Conservation (phyloP, 2,329 filamentous ascomycete genomes). For the Beauveria sp. region DNA sequence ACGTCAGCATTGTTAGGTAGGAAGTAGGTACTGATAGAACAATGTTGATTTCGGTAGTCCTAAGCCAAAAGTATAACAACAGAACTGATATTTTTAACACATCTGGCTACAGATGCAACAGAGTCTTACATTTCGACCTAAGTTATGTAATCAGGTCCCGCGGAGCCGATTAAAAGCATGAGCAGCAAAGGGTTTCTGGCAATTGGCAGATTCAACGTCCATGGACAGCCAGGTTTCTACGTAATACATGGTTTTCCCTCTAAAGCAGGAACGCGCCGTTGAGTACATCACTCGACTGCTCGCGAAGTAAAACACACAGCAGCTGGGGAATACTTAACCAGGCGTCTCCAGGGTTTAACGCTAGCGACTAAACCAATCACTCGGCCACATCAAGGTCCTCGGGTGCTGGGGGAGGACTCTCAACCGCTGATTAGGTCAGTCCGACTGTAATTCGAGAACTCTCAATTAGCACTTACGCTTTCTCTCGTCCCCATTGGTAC, state of each 20-base stretch:
- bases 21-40: too few species aligned
- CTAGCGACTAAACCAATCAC: conserved; percentile 27
- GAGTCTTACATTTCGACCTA: conserved; percentile 8
- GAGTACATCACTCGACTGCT: neutral
- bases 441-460: conserved; percentile 16
- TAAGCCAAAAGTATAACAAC: neutral
- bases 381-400: conserved; percentile 97
- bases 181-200: conserved; percentile 2
- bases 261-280: neutral
- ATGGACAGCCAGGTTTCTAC: conserved; percentile 2
- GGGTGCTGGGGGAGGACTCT: conserved; percentile 74
- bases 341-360: neutral
- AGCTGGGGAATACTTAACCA: conserved; percentile 6
- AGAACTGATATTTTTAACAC: neutral
- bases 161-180: conserved; percentile 5
- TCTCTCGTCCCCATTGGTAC: conserved; percentile 76
- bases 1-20: neutral
- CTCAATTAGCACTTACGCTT: conserved; percentile 56
- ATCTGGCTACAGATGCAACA: neutral
- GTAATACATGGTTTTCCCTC: conserved; percentile 8
- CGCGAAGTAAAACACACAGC: neutral
- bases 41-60: too few species aligned
- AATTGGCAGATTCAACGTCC: neutral
- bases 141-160: neutral
- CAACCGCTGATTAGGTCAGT: conserved; percentile 43